Base-by-base conservation (phyloP, 2,329 filamentous ascomycete species). In the Neoascochyta sp. region DNA sequence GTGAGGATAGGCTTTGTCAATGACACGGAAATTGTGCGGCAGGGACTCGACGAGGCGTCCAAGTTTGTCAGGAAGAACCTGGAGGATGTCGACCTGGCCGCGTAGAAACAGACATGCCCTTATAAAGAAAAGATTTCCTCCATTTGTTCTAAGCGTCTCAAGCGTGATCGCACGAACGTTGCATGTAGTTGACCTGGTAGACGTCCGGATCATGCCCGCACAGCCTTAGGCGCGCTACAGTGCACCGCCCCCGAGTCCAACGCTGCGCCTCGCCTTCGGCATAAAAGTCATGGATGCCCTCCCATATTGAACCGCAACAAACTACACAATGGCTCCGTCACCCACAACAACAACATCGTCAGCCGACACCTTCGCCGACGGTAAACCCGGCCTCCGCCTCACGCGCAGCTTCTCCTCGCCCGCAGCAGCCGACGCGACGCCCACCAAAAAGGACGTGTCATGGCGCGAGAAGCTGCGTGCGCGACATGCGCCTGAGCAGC, bases 1-100 rank as follows among this genome's bases (percentile, higher is more conserved):
- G 80, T 93, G 13, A 71, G 87, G 36, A 73, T 93, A 40, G 86
- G 86, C 0, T 92, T 83, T 62, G 84, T 81, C 1, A 81, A 78
- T 50, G 73, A 81, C 46, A 88, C 83, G 1, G 71, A 78, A 9
- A 71, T 85, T n/a, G 52, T 93, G 29, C 68, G 75, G 48, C 72
- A 80, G 41, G 86, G 76, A 0, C 53, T 93, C 50, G 70, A 76
- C 43, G 68, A 68, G 34, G 50, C 74, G 40, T 65, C 64, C 17
- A 59, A 68, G 33, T 80, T 78, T 43, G 68, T 80, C 64, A 67
- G 71, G 44, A 74, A 73, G 47, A 68, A 70, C 22, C 71, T 71
- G 46, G 73, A 77, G 37, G 68, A 73, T 45, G 54, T 80, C 4
- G 63, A 64, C 11, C 27, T 67, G 14, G 57, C 57, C 2, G 50